Base-by-base conservation (phyloP, 2,329 filamentous ascomycete species). In the Arthrobotrys pseudoclavata region DNA sequence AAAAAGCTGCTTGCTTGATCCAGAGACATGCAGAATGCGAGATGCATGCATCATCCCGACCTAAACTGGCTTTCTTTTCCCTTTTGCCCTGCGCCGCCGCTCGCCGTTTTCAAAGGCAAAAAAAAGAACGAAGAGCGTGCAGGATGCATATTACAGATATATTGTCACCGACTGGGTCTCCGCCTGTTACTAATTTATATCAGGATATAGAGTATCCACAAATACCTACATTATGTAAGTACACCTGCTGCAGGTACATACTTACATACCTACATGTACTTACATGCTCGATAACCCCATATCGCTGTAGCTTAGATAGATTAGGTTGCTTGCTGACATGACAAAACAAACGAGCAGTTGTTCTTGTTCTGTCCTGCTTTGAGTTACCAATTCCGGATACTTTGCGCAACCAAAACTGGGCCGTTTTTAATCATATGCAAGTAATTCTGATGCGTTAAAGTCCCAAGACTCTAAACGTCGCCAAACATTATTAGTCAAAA, bases 21-120 rank as follows among this genome's bases (percentile, higher is more conserved):
- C 45, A 66, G 29, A 57, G 52, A 47, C 62, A 47, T 74, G 69
- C 69, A 74, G 69, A 72, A 50, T 74, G 69, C 69, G 66, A 61
- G 50, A 74, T 61, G 42, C 69, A 74, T 74, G 69, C 69, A 74
- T 68, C n/a, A 74, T 74, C 69, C 69, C 62, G 60, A 67, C 69
- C 53, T 62, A 34, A 63, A 20, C 40, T 48, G 40, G 45, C 45
- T 63, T 34, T 48, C n/a, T 31, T 20, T 48, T 34, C 60, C 60
- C 24, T 34, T 63, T 31, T 50, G 60, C 15, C 45, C 60, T 48
- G 45, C 24, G 60, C 53, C 29, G 29, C n/a, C n/a, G 40, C 40
- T n/a, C n/a, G 40, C 40, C 34, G 2, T 15, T 29, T 60, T 60
- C 53, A 40, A n/a, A 13, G 3, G 22, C 15, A 63, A 63, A 29